A percentile compares a stretch with the other conserved stretches of the same genome.
Evolutionary conservation across 225 moss, liverwort and hornwort genomes (phyloP).

Genomic region (Antitrichia curtipendula): DNA sequence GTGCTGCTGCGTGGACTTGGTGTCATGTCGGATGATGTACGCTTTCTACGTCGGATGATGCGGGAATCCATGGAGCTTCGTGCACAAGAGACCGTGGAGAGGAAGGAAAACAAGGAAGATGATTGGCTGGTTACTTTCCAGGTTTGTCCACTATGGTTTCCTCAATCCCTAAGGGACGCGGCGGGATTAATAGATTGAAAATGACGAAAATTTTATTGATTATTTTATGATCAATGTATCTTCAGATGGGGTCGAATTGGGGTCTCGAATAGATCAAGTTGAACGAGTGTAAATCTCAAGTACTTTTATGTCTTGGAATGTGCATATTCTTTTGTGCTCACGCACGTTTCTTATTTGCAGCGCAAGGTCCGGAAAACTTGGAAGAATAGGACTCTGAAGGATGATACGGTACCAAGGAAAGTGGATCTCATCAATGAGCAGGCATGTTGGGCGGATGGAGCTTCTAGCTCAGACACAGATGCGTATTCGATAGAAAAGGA

Average conservation of each 20-base stretch:
- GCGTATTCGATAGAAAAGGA: conserved; percentile 27
- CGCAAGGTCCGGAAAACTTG: conserved; percentile 69
- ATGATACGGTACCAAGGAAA: conserved; percentile 25
- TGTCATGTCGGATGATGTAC: conserved; percentile 82
- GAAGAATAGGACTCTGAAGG: conserved; percentile 28
- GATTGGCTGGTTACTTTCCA: conserved; percentile 72
- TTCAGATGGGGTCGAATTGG: background rate
- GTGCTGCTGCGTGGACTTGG: conserved; percentile 87
- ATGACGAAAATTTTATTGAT: background rate
- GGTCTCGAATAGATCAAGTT: background rate
- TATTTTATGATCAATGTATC: background rate
- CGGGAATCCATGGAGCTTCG: conserved; percentile 96
- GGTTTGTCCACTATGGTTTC: conserved; percentile 14
- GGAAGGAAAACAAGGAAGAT: conserved; percentile 41
- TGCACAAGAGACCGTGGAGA: conserved; percentile 67
- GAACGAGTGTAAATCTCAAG: background rate
- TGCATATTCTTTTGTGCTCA: background rate
- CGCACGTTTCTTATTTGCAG: conserved; percentile 6
- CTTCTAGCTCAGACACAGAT: background rate
- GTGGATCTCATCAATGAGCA: conserved; percentile 15
- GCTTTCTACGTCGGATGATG: conserved; percentile 81
- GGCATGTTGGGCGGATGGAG: conserved; percentile 31
- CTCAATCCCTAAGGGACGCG: background rate
- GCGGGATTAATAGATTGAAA: background rate
- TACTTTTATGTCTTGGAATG: background rate